Evolutionary conservation across 257 asterid genomes (phyloP), one percentile per base, ranked within the genome.

Genomic region (Fraxinus anomala): DNA sequence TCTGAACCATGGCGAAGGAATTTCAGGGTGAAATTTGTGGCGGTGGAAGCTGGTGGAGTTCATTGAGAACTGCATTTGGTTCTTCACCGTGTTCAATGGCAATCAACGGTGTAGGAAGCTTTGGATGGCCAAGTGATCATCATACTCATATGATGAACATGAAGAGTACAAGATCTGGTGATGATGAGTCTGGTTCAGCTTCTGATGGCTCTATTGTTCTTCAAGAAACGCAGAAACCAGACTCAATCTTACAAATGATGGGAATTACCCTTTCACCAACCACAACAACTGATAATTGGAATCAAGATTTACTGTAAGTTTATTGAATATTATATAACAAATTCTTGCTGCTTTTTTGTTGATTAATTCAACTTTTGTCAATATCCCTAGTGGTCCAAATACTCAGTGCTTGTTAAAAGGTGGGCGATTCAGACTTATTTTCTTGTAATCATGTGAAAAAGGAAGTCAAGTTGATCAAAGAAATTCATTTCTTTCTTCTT

Each of bases 251-350:
- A 34, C 80, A 80, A 21, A 75, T 85, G 76, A 73, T 85, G 77
- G 82, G 82, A 33, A 79, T 54, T 75, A 72, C 47, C 68, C 76
- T 77, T 63, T 73, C 86, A 21, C 73, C 86, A 3, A 67, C 87
- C 28, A 28, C 87, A 31, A 33, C 80, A 6, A 70, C 84, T 5
- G 77, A 75, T 66, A 63, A 78, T 31, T 86, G 91, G 92, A 86
- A 87, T 76, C 93, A 73, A 23, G 83, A 89, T 76, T 77, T 86
- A 34, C 49, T 81, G 98, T 93, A 83, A 92, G 97, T 56, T 75
- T 3, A 36, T 54, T 44, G 24, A 17, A 87, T 83, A 42, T 0
- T 2, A 42, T 11, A 42, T 40, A 42, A 59, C n/a, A 6, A 17
- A 34, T 14, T 59, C 47, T 73, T 34, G 21, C 63, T 19, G 19